Evolutionary conservation across 2,329 filamentous ascomycete species (phyloP).

Genomic region (Exophiala sp.): DNA sequence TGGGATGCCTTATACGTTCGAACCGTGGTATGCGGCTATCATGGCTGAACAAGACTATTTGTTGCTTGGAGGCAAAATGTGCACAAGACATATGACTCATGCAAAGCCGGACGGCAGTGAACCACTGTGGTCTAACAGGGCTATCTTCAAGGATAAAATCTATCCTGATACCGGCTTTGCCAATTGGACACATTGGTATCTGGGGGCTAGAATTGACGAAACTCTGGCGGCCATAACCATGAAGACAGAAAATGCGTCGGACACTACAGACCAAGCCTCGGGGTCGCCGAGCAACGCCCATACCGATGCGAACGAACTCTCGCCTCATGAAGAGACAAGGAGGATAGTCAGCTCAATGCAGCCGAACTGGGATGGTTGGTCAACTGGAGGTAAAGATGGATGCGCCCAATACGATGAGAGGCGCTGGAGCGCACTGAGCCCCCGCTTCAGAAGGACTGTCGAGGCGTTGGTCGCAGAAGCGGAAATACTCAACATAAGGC

Average conservation of each 20-base stretch:
- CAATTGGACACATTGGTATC: conserved; percentile 8
- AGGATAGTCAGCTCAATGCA: background rate
- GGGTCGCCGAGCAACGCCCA: background rate
- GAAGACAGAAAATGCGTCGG: background rate
- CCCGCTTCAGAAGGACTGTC: too few species aligned
- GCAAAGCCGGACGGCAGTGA: background rate
- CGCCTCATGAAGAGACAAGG: background rate
- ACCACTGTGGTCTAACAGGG: conserved; percentile 11
- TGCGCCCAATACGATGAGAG: background rate
- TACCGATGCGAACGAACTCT: background rate
- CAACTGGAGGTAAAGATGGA: background rate
- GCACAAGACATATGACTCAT: background rate
- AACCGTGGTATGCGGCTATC: too few species aligned
- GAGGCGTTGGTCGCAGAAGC: too few species aligned
- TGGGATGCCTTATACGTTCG: too few species aligned
- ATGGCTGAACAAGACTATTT: too few species aligned
- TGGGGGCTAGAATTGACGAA: background rate
- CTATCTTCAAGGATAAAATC: conserved; percentile 4
- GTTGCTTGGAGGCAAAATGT: too few species aligned
- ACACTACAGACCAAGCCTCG: background rate
- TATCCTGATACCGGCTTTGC: conserved; percentile 2
- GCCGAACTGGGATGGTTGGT: background rate
- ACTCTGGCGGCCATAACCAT: background rate
- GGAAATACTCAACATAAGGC: too few species aligned
- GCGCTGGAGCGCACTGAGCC: background rate